Evolutionary conservation across 2,329 filamentous ascomycete genomes (phyloP).

Genomic region (Fusarium vanettenii): DNA sequence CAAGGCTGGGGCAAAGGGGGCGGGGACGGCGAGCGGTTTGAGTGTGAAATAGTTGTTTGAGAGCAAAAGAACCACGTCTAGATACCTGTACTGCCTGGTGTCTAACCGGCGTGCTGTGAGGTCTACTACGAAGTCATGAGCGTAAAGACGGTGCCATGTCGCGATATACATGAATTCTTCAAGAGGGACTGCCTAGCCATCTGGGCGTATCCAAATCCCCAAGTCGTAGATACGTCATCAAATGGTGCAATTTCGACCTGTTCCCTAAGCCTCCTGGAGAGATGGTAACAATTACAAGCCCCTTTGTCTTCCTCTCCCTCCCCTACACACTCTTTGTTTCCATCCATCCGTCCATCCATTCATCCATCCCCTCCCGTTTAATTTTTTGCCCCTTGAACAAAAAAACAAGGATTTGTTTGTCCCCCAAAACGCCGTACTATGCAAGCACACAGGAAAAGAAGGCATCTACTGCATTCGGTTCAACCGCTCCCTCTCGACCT

Average conservation of each 20-base stretch:
- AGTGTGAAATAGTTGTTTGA: constrained; percentile 31
- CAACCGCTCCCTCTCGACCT: constrained; percentile 88
- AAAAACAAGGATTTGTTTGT: constrained; percentile 43
- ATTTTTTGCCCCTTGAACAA: constrained; percentile 47
- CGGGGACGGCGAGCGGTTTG: constrained; percentile 13
- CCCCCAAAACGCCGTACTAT: constrained; percentile 55
- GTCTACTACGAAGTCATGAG: constrained; percentile 1
- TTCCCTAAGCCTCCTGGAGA: constrained; percentile 44
- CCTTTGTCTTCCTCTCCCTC: constrained; percentile 31
- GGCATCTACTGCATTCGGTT: constrained; percentile 56
- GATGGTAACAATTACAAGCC: constrained; percentile 48
- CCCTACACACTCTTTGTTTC: constrained; percentile 26
- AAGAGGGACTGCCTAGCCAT: constrained; percentile 29
- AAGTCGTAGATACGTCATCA: constrained; percentile 40
- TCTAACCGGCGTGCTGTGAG: constrained; percentile 19
- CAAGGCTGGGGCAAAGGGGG: constrained; percentile 18
- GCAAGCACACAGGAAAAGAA: constrained; percentile 55
- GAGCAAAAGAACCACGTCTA: constrained; percentile 38
- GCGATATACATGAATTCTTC: constrained; percentile 34
- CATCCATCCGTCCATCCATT: constrained; percentile 23
- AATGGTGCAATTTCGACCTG: constrained; percentile 41
- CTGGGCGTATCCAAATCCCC: constrained; percentile 16
- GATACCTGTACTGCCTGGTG: constrained; percentile 27
- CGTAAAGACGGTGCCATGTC: constrained; percentile 15
- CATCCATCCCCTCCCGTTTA: constrained; percentile 26